A percentile compares a stretch with the other conserved stretches of the same genome.
phyloP scores from a whole-genome alignment of 192 early-diverging fungal genomes.

The Spizellomyces sp. region DNA sequence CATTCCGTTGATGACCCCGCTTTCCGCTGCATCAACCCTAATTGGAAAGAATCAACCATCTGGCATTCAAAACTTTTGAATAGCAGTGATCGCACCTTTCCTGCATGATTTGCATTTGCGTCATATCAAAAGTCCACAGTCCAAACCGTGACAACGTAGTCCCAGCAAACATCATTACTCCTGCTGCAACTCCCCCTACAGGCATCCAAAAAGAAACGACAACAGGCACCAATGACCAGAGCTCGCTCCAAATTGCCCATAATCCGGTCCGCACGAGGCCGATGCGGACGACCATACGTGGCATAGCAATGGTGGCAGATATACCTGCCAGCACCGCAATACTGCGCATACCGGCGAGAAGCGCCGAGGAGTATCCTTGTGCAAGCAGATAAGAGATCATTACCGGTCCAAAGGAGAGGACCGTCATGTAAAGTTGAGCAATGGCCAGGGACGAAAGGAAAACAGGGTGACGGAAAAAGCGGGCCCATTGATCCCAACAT shows the following conservation, averaged over 20 bases:
- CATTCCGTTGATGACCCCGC: slow-evolving; percentile 38
- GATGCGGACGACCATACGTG: slow-evolving; percentile 22
- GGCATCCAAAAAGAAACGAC: slow-evolving; percentile 33
- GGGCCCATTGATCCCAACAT: slow-evolving; percentile 13
- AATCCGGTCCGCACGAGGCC: slow-evolving; percentile 45
- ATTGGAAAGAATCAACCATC: neutral
- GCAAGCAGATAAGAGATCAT: slow-evolving; percentile 47
- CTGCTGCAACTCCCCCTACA: neutral
- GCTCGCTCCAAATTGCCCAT: slow-evolving; percentile 41
- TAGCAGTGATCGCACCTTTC: slow-evolving; percentile 27
- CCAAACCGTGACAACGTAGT: slow-evolving; percentile 40
- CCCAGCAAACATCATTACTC: slow-evolving; percentile 41
- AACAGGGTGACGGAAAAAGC: slow-evolving; percentile 31
- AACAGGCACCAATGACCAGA: slow-evolving; percentile 22
- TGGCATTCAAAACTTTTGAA: neutral
- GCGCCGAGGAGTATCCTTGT: slow-evolving; percentile 31
- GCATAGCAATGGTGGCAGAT: slow-evolving; percentile 35
- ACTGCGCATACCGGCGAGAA: slow-evolving; percentile 36
- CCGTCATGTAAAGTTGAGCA: slow-evolving; percentile 46
- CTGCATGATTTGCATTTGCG: slow-evolving; percentile 50
- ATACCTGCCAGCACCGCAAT: slow-evolving; percentile 42
- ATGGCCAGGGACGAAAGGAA: slow-evolving; percentile 46
- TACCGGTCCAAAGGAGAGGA: slow-evolving; percentile 42
- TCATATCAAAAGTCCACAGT: slow-evolving; percentile 52
- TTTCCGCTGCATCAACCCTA: slow-evolving; percentile 27